Evolutionary conservation across 208 protist genomes (phyloP).

Genomic region (Trichomonas tenax): DNA sequence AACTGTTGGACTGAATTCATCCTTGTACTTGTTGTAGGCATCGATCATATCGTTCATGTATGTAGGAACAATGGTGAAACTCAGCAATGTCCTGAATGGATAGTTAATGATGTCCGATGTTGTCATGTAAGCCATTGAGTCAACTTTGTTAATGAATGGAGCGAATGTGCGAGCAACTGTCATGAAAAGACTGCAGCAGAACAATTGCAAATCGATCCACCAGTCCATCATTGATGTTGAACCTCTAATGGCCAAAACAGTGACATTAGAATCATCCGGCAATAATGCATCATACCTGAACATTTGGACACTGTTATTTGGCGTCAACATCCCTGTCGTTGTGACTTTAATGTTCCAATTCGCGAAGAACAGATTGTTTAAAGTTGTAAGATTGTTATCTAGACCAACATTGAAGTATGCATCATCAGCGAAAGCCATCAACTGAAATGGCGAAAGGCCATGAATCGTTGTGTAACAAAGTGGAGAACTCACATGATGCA

Average conservation of each 20-base stretch:
- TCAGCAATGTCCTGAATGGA: neutral
- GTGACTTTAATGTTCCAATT: neutral
- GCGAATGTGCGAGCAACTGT: neutral
- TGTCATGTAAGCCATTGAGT: neutral
- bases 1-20: neutral
- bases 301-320: neutral
- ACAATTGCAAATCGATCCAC: neutral
- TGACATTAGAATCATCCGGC: neutral
- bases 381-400: too few species aligned
- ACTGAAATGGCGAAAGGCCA: neutral
- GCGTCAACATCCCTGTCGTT: neutral
- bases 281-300: too few species aligned
- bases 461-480: neutral
- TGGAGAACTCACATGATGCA: neutral
- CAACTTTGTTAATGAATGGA: neutral
- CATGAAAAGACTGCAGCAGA: neutral
- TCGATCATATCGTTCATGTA: neutral
- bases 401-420: neutral
- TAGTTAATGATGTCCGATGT: neutral
- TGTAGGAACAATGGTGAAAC: neutral
- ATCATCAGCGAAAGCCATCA: neutral
- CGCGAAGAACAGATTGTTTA: neutral
- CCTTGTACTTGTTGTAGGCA: neutral
- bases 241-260: neutral
- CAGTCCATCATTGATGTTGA: neutral